Base-by-base conservation (phyloP, 1,284 basidiomycete genomes). In the Irpex sp. region DNA sequence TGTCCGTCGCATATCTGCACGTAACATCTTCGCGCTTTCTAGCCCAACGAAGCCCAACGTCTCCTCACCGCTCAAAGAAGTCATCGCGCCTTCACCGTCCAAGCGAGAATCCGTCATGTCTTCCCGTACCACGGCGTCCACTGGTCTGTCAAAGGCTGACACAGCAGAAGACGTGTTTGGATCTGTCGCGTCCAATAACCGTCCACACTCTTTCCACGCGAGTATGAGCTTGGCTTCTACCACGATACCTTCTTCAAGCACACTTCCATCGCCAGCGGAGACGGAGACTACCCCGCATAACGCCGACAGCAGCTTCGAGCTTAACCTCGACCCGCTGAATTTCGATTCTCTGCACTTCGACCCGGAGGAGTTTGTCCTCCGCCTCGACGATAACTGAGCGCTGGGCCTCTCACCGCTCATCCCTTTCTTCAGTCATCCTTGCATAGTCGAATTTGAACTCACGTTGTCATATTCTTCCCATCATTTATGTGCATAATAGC, bases 321-420 rank as follows among this genome's bases (percentile, higher is more conserved):
- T 88, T 85, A 77, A 75, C 54, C 81, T 90, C 15, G 85, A 88
- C 70, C 88, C 88, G 26, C 75, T 90, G 60, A 86, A 88, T 69
- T 90, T 89, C 69, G 88, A 89, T 65, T 78, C 81, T 0, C 67
- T 90, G 52, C 86, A 85, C 60, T 87, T 90, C 63, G 85, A 90
- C 70, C 79, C 81, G 19, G 82, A 86, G 64, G 79, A 78, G 55
- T 87, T 85, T 34, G 7, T 56, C 11, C 54, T 56, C 4, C 54
- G 17, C 21, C 34, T 56, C 64, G 69, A 74, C 40, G 40, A 44
- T 44, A 67, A 57, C 51, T 11, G 55, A 59, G 15, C 38, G 51
- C 56, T 49, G 48, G 52, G 19, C 58, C 31, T 52, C 54, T 59
- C 47, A 47, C 40, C 11, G 58, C 37, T 60, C n/a, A 26, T 52